Base-by-base conservation (phyloP, 345 rosid species). In the Tarenaya hassleriana region DNA sequence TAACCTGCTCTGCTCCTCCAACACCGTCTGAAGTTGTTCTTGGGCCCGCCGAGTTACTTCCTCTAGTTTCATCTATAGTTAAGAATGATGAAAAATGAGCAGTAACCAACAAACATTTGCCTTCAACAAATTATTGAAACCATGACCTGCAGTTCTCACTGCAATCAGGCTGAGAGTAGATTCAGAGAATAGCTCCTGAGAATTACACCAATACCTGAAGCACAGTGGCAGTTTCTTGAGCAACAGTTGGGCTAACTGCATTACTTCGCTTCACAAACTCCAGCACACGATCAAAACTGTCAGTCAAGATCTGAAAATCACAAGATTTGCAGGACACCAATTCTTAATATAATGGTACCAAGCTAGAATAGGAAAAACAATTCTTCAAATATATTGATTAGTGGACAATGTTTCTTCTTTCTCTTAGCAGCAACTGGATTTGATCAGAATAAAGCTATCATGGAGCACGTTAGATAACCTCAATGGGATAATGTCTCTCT, bases 31-130 rank as follows among this genome's bases (percentile, higher is more conserved):
- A 71, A 92, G 80, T 61, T 88, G 95, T 76, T 92, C 97, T 69
- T 92, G 98, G 5, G 98, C 98, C 63, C 82, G 67, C 43, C 97
- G 94, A 71, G 98, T 88, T 67, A 88, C 98, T 75, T 79, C 83
- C 80, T 85, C 98, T 45, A 92, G 70, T 74, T 79, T 92, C 70
- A 63, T 84, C 98, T 92, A 78, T 52, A 63, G 48, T 60, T 50
- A 53, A 39, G 42, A 63, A 52, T 5, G 3, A 41, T 31, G 32
- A 44, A 55, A 3, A n/a, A 16, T 43, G 47, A 34, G 39, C 17
- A 16, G 45, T 31, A 58, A 24, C 12, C 52, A 43, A 48, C 16
- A 17, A 47, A n/a, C 3, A 34, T 21, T 50, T 56, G 34, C 49
- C 16, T 40, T 41, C 32, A 55, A 52, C 47, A 40, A 46, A 49